phyloP scores from a whole-genome alignment of 2,329 filamentous ascomycete genomes.

The Alternaria triticimaculans region DNA sequence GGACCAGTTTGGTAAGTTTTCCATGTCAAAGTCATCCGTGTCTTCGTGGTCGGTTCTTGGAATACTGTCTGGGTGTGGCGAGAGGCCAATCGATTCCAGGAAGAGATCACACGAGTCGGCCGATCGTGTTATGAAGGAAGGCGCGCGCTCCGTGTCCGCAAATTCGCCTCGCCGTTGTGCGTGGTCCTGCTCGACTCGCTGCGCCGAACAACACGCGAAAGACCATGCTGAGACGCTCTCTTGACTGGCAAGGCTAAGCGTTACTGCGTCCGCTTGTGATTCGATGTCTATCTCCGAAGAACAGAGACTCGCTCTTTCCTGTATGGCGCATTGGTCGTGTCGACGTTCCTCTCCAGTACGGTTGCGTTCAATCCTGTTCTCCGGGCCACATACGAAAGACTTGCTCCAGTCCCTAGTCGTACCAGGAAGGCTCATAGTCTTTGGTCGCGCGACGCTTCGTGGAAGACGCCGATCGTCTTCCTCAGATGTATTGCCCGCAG shows the following conservation, averaged over 20 bases:
- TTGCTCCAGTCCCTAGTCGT: background rate
- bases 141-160: background rate
- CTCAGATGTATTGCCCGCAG: background rate
- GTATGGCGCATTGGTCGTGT: background rate
- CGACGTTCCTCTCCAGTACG: background rate
- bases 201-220: background rate
- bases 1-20: slow-evolving; percentile 1
- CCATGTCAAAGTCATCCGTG: background rate
- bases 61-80: background rate
- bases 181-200: background rate
- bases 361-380: background rate
- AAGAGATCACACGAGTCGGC: background rate
- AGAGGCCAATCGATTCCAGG: background rate
- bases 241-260: background rate
- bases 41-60: background rate
- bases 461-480: background rate
- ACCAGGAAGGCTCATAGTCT: background rate
- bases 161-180: too few relatives aligned
- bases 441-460: background rate
- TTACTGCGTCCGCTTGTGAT: background rate
- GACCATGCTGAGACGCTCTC: background rate
- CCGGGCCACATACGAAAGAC: slow-evolving; percentile 1
- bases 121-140: background rate
- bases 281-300: background rate
- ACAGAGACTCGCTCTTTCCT: background rate